Evolutionary conservation across 163 green algal species (phyloP).

Genomic region (Scenedesmus sp.): DNA sequence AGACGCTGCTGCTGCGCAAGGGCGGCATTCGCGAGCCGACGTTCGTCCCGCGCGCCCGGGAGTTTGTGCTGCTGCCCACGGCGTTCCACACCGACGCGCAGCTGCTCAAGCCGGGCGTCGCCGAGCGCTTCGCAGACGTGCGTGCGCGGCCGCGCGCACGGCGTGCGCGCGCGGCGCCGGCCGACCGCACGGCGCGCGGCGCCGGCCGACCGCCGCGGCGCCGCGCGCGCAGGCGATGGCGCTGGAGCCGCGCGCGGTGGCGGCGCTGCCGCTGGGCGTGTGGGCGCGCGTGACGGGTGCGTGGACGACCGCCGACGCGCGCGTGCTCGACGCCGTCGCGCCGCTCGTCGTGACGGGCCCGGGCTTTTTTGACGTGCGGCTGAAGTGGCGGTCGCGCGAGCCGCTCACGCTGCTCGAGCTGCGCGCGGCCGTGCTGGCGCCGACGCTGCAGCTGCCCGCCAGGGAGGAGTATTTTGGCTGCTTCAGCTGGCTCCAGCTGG

Average conservation of each 20-base stretch:
- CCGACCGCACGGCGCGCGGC: too few relatives aligned
- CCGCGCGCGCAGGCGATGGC: slow-evolving; percentile 47
- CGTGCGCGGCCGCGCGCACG: too few relatives aligned
- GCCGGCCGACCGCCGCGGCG: too few relatives aligned
- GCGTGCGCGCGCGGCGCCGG: too few relatives aligned
- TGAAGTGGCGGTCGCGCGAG: slow-evolving; percentile 58
- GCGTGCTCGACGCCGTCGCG: slow-evolving; percentile 38
- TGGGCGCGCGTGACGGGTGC: slow-evolving; percentile 55
- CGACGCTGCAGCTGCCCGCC: slow-evolving; percentile 14
- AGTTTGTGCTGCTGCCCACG: slow-evolving; percentile 66
- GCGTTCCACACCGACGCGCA: slow-evolving; percentile 59
- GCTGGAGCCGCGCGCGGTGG: slow-evolving; percentile 48
- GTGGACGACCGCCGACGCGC: slow-evolving; percentile 52
- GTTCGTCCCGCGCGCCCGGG: slow-evolving; percentile 44
- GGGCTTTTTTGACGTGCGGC: slow-evolving; percentile 44
- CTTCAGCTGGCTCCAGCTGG: slow-evolving; percentile 30
- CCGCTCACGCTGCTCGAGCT: slow-evolving; percentile 64
- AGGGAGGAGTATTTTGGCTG: slow-evolving; percentile 43
- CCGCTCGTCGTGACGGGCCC: slow-evolving; percentile 49
- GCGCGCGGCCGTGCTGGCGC: slow-evolving; percentile 20
- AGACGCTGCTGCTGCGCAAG: slow-evolving; percentile 64
- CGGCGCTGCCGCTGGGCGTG: slow-evolving; percentile 31
- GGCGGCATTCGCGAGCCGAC: slow-evolving; percentile 64
- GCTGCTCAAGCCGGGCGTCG: slow-evolving; percentile 56
- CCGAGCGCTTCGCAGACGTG: slow-evolving; percentile 50